Percentiles rank a stretch among this genome's conserved stretches.
Conservation (phyloP, 1,284 basidiomycete species). For the Melampsora abietis-canadensis region DNA sequence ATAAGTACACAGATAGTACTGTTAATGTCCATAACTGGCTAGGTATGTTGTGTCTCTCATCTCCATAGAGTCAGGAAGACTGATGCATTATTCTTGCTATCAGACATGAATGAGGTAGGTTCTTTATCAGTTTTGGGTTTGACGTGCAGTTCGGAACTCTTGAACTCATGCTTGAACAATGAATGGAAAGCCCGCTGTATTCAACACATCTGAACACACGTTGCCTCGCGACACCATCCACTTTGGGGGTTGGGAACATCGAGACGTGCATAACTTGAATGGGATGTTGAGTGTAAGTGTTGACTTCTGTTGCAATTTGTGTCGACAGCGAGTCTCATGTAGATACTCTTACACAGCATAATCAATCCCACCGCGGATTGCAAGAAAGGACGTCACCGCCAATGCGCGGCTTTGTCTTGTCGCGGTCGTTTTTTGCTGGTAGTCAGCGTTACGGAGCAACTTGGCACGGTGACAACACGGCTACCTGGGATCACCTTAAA, state of each 20-base stretch:
- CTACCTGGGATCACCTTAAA: conserved; percentile 65
- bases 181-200: conserved; percentile 73
- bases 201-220: conserved; percentile 97
- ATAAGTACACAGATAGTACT: conserved; percentile 54
- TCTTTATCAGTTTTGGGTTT: not conserved
- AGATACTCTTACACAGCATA: conserved; percentile 60
- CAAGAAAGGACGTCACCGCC: conserved; percentile 69
- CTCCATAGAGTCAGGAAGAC: too few species aligned
- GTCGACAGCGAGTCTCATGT: not conserved
- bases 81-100: conserved; percentile 55
- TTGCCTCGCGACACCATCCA: conserved; percentile 93
- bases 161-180: conserved; percentile 22
- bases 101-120: conserved; percentile 98
- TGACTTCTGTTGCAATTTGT: not conserved
- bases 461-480: conserved; percentile 92
- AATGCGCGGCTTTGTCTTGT: conserved; percentile 87
- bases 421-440: conserved; percentile 90
- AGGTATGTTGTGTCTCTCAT: conserved; percentile 46
- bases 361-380: conserved; percentile 79
- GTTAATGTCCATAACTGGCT: conserved; percentile 30
- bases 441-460: conserved; percentile 93
- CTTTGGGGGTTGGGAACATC: conserved; percentile 61
- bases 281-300: conserved; percentile 61
- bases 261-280: conserved; percentile 76
- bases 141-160: too few species aligned